Evolutionary conservation across 2,329 filamentous ascomycete species (phyloP), one percentile per base, ranked within the genome.

Genomic region (Cercospora sesami): DNA sequence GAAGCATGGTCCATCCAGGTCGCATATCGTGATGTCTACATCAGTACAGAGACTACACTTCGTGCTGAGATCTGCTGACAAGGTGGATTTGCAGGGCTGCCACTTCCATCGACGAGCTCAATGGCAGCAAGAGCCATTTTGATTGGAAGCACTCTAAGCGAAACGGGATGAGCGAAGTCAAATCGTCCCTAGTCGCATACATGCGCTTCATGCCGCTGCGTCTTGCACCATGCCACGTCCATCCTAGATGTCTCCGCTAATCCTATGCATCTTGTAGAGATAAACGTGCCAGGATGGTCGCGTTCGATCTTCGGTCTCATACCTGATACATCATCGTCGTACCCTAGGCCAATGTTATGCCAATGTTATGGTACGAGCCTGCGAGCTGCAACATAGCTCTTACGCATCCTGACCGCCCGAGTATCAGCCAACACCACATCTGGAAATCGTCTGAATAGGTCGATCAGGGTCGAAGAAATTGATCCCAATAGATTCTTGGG

Each of bases 401-500:
- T 16, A 4, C 45, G 9, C 45, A 23, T 21, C 45, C 9, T 23
- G 21, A 51, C 26, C 45, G 2, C 4, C 21, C 45, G 18, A 23
- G 45, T 23, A 51, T 26, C 9, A 12, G 18, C n/a, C 18, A 26
- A 26, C 12, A 9, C 9, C 5, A 3, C 18, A 23, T 26, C 21
- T 51, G 10, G 45, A 26, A 6, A 51, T 5, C 10, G 18, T 7
- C 45, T 51, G 9, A 8, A 14, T 23, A 51, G 21, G 21, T 21
- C 45, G 21, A 14, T 23, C 10, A 14, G 21, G 9, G 18, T 3
- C 21, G 45, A 5, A 18, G 85, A 78, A 60, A 85, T 79, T 14
- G 83, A 79, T 14, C 83, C 77, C 28, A 85, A 73, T 51, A 86
- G 80, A 14, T 78, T 79, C 7, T 81, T 78, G 23, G 83, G 79